A percentile compares a stretch with the other conserved stretches of the same genome.
Conservation (phyloP, 1,139 yeast species). For the Trichomonascaceae sp. region DNA sequence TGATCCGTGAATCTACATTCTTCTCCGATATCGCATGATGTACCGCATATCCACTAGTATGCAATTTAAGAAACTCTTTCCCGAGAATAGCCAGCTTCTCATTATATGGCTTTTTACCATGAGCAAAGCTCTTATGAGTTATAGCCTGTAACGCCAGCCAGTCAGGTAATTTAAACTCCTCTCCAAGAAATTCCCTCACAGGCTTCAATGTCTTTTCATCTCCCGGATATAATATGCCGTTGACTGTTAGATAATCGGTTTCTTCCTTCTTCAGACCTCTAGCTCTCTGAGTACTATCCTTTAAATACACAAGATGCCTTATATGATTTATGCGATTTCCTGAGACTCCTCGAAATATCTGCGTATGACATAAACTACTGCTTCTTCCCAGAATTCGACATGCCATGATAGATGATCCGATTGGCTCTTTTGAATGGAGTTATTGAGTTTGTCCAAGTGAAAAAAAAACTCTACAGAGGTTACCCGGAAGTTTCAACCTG, state of each 20-base stretch:
- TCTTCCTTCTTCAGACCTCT: slow-evolving; percentile 76
- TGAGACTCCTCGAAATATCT: background rate
- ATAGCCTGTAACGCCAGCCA: slow-evolving; percentile 62
- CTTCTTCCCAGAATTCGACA: background rate
- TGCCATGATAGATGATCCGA: background rate
- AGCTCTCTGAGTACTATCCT: slow-evolving; percentile 55
- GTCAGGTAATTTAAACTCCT: slow-evolving; percentile 39
- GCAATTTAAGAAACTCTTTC: slow-evolving; percentile 59
- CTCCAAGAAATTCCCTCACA: slow-evolving; percentile 48
- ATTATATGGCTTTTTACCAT: slow-evolving; percentile 82
- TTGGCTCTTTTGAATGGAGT: background rate
- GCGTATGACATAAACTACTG: background rate
- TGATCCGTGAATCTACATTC: slow-evolving; percentile 32
- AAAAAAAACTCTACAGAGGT: background rate
- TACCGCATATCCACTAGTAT: slow-evolving; percentile 49
- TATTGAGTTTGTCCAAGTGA: background rate
- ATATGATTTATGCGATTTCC: background rate
- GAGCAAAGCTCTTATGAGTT: slow-evolving; percentile 92
- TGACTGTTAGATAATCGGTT: slow-evolving; percentile 50
- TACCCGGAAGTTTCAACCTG: background rate
- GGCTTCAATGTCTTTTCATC: slow-evolving; percentile 44
- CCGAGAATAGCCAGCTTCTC: slow-evolving; percentile 79
- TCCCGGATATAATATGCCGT: slow-evolving; percentile 56
- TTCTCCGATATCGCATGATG: slow-evolving; percentile 17
- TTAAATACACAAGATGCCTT: slow-evolving; percentile 34